These are phyloP conservation scores for Candida caryicola DNA, from an alignment of 805 yeast species.

Conservation along the genomic window DNA sequence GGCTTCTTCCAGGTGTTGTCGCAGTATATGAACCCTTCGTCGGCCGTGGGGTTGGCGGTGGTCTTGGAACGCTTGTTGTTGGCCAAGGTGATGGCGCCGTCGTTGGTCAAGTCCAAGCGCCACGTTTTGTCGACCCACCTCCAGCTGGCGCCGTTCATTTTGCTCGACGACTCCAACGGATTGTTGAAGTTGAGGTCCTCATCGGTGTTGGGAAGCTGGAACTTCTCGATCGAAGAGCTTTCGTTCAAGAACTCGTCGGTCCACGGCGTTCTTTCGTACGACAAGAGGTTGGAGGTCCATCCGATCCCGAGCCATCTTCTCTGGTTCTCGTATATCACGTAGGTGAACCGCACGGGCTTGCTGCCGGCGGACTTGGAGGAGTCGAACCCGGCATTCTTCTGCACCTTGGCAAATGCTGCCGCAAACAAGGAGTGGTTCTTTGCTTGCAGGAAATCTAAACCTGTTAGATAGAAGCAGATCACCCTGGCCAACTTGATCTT, in stretches of 20 bases:
- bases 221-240: conserved; percentile 69
- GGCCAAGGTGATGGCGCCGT: conserved; percentile 74
- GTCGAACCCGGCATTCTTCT: conserved; percentile 29
- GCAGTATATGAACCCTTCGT: conserved; percentile 84
- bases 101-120: conserved; percentile 86
- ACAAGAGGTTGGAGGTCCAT: conserved; percentile 89
- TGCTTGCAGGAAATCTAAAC: conserved; percentile 65
- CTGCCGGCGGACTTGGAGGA: conserved; percentile 22
- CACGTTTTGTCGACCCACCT: conserved; percentile 93
- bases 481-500: conserved; percentile 68
- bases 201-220: conserved; percentile 71
- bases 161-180: conserved; percentile 24
- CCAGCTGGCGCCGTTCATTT: conserved; percentile 76
- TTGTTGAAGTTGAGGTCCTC: conserved; percentile 34
- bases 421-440: conserved; percentile 48
- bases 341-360: conserved; percentile 75
- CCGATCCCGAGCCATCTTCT: conserved; percentile 98
- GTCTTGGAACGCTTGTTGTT: conserved; percentile 54
- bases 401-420: conserved; percentile 54
- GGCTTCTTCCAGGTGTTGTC: conserved; percentile 96
- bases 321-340: conserved; percentile 90
- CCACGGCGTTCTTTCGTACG: conserved; percentile 95
- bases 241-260: conserved; percentile 94
- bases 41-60: conserved; percentile 67
- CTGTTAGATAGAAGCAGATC: conserved; percentile 78